Conservation (phyloP, 2,329 filamentous ascomycete genomes). For the Tympanopsis confertula region DNA sequence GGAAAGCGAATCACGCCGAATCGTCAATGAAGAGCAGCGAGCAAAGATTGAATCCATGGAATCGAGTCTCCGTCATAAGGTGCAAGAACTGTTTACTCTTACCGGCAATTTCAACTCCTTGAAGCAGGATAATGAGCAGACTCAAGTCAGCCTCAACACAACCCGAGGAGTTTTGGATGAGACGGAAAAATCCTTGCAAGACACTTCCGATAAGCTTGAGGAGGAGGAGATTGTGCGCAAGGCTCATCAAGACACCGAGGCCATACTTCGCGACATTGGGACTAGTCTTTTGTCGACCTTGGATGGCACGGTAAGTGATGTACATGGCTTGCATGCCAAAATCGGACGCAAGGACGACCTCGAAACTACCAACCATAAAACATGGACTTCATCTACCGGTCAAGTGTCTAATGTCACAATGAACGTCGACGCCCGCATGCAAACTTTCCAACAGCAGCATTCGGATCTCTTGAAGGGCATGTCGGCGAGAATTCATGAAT, state of each 20-base stretch:
- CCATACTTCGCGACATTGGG: conserved; percentile 62
- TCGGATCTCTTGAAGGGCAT: conserved; percentile 56
- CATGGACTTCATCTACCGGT: conserved; percentile 66
- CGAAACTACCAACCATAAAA: conserved; percentile 65
- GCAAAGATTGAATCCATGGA: conserved; percentile 91
- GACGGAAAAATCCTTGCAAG: conserved; percentile 71
- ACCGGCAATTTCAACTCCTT: conserved; percentile 78
- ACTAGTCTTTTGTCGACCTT: conserved; percentile 68
- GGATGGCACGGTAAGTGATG: conserved; percentile 65
- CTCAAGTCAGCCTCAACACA: conserved; percentile 59
- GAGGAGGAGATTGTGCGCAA: conserved; percentile 72
- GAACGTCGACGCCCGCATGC: conserved; percentile 65
- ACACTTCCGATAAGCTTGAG: conserved; percentile 63
- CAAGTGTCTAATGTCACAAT: conserved; percentile 68
- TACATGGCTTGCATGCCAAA: conserved; percentile 75
- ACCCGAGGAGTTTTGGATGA: conserved; percentile 75
- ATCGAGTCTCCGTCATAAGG: conserved; percentile 78
- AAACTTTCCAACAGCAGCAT: conserved; percentile 63
- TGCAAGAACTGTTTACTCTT: conserved; percentile 79
- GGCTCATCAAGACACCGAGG: conserved; percentile 78
- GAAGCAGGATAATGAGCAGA: conserved; percentile 81
- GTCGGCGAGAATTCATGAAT: conserved; percentile 61
- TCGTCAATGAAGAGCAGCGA: conserved; percentile 81
- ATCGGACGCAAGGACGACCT: conserved; percentile 75
- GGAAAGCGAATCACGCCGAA: conserved; percentile 82